Evolutionary conservation across 176 grass and related monocot species (phyloP), one percentile per base, ranked within the genome.

Genomic region (Ensete ventricosum): DNA sequence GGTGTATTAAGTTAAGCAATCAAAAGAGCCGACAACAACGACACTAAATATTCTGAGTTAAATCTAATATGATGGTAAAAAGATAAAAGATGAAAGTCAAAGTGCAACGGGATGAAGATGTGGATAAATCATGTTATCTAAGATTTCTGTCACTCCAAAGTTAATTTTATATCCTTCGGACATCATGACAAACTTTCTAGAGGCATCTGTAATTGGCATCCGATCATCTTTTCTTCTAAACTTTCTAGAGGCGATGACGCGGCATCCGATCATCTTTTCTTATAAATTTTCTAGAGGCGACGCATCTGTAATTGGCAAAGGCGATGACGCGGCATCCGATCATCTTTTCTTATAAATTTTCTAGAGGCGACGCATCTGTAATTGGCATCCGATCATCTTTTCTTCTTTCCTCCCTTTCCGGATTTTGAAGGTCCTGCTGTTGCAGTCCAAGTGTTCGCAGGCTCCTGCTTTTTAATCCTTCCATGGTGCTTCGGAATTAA

Each of bases 401-500:
- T 96, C 77, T 90, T 98, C 86, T 88, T 92, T 72, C 92, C 88
- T 4, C 83, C 78, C 79, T 80, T 93, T 79, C 73, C 68, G 49
- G 79, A 72, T 81, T 86, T 83, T 26, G 83, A 81, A 76, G 67
- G 14, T 14, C 80, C 80, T 8, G 74, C 14, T 49, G 34, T 43
- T 43, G 51, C n/a, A 60, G 87, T 83, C 70, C 82, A 24, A 24
- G 69, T 1, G n/a, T 52, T 72, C 11, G 64, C 82, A 14, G 79
- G 27, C 58, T 98, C 94, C 84, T 88, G 90, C 76, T 98, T 98
- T 78, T 93, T 90, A 9, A 75, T 87, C 82, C 90, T 98, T 68
- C 90, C 94, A 71, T 87, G 90, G 77, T 98, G 90, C 82, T 93
- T 93, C 53, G 94, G 94, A 75, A 98, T 88, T 66, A 98, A 74